These are phyloP conservation scores for Stemphylium beticola DNA, from an alignment of 2,329 filamentous ascomycete genomes.

Conservation along the genomic window DNA sequence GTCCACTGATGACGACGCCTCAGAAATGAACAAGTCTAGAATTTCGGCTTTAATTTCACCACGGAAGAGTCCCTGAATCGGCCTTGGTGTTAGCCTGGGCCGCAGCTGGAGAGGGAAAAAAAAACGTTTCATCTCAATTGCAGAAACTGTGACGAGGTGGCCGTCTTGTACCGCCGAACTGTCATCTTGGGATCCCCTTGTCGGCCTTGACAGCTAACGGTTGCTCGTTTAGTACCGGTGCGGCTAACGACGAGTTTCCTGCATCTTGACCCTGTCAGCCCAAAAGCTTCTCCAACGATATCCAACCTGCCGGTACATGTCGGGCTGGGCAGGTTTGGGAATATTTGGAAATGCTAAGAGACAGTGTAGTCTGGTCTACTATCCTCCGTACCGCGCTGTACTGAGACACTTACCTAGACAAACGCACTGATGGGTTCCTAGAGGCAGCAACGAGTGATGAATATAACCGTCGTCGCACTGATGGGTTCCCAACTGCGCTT, in stretches of 20 bases:
- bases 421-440: no score
- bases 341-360: no score
- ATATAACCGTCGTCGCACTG: no score
- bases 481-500: no score
- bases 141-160: not conserved
- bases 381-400: no score
- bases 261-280: not conserved
- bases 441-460: no score
- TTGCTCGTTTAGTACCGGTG: not conserved
- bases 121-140: not conserved
- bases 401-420: no score
- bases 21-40: constrained; percentile 1
- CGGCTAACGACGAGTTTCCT: not conserved
- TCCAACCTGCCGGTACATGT: no score
- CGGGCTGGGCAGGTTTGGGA: no score
- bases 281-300: not conserved
- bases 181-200: not conserved
- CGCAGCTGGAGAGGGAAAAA: not conserved
- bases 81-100: not conserved
- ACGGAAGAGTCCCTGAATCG: not conserved
- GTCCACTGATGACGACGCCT: constrained; percentile 29
- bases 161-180: not conserved
- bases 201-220: not conserved
- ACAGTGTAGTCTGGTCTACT: no score
- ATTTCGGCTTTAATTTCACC: not conserved